Evolutionary conservation across 192 early-diverging fungal species (phyloP).

Genomic region (Polychytrium aggregatum): DNA sequence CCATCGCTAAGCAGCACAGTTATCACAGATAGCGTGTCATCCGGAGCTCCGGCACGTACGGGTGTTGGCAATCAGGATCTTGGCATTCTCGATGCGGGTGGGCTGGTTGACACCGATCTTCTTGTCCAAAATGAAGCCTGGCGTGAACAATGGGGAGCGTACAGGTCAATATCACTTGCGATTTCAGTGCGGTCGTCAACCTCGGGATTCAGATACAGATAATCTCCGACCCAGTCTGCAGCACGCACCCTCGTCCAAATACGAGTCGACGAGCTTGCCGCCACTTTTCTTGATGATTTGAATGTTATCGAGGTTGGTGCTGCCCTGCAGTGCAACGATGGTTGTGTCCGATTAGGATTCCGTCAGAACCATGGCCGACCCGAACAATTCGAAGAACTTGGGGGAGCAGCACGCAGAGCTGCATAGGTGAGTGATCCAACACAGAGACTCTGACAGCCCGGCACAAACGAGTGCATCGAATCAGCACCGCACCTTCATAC

Average conservation of each 20-base stretch:
- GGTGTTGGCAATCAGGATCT: conserved; percentile 96
- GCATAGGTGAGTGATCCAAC: too few relatives aligned
- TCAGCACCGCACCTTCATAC: conserved; percentile 57
- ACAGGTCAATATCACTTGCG: too few relatives aligned
- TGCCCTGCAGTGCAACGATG: conserved; percentile 40
- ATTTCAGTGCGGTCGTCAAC: too few relatives aligned
- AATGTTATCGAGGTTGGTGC: conserved; percentile 95
- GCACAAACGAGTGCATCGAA: neutral
- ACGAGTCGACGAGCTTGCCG: conserved; percentile 88
- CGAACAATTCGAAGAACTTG: too few relatives aligned
- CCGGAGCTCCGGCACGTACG: conserved; percentile 37
- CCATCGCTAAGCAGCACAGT: neutral
- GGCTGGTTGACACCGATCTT: conserved; percentile 98
- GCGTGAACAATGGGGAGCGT: neutral
- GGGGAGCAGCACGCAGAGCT: too few relatives aligned
- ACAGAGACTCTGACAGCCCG: too few relatives aligned
- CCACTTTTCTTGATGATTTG: conserved; percentile 99
- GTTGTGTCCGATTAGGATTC: too few relatives aligned
- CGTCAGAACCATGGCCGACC: too few relatives aligned
- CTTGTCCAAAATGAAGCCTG: conserved; percentile 95
- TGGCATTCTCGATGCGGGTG: conserved; percentile 89
- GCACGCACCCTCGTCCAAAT: conserved; percentile 76
- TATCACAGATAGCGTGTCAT: neutral
- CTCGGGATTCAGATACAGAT: too few relatives aligned
- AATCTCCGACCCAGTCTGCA: too few relatives aligned